Evolutionary conservation across 1,139 yeast species (phyloP).

Genomic region (Suhomyces chickasaworum): DNA sequence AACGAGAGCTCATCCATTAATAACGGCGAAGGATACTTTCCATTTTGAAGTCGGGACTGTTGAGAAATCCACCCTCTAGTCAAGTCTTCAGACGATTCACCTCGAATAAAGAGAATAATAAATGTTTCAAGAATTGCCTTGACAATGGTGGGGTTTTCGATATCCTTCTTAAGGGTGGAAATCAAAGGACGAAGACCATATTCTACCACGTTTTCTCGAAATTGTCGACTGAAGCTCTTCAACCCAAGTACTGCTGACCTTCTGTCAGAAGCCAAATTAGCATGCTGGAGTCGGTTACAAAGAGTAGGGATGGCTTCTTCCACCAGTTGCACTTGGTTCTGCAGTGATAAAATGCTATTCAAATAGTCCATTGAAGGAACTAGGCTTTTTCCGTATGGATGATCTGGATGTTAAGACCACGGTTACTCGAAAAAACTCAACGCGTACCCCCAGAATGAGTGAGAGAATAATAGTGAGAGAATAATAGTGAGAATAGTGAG

Average conservation of each 20-base stretch:
- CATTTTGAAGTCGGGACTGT: constrained; percentile 76
- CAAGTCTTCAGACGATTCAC: constrained; percentile 50
- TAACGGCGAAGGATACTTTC: constrained; percentile 81
- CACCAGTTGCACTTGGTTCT: constrained; percentile 53
- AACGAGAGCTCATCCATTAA: constrained; percentile 58
- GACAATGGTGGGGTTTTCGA: constrained; percentile 68
- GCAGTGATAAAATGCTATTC: constrained; percentile 38
- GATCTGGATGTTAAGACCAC: constrained; percentile 4
- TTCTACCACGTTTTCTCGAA: constrained; percentile 88
- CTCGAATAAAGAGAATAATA: constrained; percentile 72
- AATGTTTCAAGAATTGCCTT: constrained; percentile 86
- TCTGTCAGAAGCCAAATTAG: constrained; percentile 81
- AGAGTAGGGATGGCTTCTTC: constrained; percentile 88
- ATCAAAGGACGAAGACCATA: constrained; percentile 81
- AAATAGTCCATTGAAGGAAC: constrained; percentile 38
- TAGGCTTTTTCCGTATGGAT: background rate
- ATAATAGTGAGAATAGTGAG: background rate
- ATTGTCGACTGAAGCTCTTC: constrained; percentile 87
- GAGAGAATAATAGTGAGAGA: background rate
- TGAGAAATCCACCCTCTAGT: constrained; percentile 73
- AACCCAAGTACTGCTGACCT: constrained; percentile 89
- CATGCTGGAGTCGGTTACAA: constrained; percentile 84
- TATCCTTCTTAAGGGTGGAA: constrained; percentile 64
- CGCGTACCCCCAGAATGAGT: background rate
- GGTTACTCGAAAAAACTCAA: constrained; percentile 1